These are phyloP conservation scores for Saturnispora halmiae DNA, from an alignment of 805 yeast genomes.

Conservation along the genomic window DNA sequence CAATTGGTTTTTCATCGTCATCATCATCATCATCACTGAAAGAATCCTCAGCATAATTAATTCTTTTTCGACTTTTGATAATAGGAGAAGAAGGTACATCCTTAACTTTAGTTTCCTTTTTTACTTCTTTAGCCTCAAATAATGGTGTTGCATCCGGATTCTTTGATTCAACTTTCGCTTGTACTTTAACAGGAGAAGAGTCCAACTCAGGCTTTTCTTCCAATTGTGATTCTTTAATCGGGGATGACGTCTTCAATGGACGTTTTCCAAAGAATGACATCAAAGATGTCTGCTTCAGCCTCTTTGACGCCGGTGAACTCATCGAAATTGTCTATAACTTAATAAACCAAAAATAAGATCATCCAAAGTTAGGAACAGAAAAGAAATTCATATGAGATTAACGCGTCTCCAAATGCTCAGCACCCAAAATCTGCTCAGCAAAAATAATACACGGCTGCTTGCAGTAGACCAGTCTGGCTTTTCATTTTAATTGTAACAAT, in stretches of 20 bases:
- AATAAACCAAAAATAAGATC: too few relatives aligned
- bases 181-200: neutral
- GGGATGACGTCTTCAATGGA: neutral
- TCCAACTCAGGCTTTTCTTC: neutral
- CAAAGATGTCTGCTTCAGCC: constrained; percentile 25
- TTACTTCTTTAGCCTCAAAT: too few relatives aligned
- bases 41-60: constrained; percentile 18
- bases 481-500: too few relatives aligned
- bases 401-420: constrained; percentile 6
- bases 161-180: neutral
- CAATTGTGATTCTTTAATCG: neutral
- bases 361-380: too few relatives aligned
- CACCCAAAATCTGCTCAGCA: constrained; percentile 3
- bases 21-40: constrained; percentile 18
- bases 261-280: constrained; percentile 24
- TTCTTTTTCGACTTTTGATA: constrained; percentile 10
- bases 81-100: constrained; percentile 19
- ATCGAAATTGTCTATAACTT: neutral
- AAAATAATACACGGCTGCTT: neutral
- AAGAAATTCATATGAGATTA: too few relatives aligned
- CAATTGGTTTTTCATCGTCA: constrained; percentile 8
- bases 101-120: neutral
- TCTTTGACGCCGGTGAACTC: constrained; percentile 11
- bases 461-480: too few relatives aligned
- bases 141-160: too few relatives aligned